Evolutionary conservation across 2,329 filamentous ascomycete species (phyloP).

Genomic region (Chlorencoelia australis): DNA sequence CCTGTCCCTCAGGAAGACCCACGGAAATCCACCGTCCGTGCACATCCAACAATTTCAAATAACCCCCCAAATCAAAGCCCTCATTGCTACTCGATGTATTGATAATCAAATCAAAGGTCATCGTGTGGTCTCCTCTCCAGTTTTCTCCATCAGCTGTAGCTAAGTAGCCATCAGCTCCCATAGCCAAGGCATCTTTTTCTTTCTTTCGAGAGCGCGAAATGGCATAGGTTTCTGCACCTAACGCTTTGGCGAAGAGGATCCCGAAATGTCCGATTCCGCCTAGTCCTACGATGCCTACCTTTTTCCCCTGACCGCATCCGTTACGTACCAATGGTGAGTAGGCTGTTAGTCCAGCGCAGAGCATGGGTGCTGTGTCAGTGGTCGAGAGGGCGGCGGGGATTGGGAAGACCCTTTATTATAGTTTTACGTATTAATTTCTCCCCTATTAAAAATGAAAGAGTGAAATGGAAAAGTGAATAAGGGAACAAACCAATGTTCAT

Average conservation of each 20-base stretch:
- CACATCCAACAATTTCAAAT: constrained; percentile 71
- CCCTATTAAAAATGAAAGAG: neutral
- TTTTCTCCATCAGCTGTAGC: constrained; percentile 45
- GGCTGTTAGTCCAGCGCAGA: constrained; percentile 75
- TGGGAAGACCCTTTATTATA: constrained; percentile 37
- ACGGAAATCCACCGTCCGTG: constrained; percentile 74
- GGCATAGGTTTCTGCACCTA: constrained; percentile 52
- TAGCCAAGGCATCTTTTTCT: constrained; percentile 46
- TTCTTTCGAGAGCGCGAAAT: constrained; percentile 51
- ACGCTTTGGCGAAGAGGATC: constrained; percentile 57
- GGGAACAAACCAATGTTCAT: constrained; percentile 55
- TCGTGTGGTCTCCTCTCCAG: constrained; percentile 46
- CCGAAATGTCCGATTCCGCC: constrained; percentile 65
- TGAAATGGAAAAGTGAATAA: neutral
- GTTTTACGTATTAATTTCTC: neutral
- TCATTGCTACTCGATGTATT: constrained; percentile 62
- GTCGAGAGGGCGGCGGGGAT: constrained; percentile 63
- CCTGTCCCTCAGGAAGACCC: constrained; percentile 67
- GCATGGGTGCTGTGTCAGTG: constrained; percentile 62
- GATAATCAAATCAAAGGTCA: constrained; percentile 67
- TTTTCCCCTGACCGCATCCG: constrained; percentile 67
- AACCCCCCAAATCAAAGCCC: constrained; percentile 58
- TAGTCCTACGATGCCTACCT: constrained; percentile 65
- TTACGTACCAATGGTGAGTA: constrained; percentile 71
- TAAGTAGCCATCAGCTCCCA: constrained; percentile 52